Evolutionary conservation across 306 rosid species (phyloP).

Genomic region (Adenanthera pavonina): DNA sequence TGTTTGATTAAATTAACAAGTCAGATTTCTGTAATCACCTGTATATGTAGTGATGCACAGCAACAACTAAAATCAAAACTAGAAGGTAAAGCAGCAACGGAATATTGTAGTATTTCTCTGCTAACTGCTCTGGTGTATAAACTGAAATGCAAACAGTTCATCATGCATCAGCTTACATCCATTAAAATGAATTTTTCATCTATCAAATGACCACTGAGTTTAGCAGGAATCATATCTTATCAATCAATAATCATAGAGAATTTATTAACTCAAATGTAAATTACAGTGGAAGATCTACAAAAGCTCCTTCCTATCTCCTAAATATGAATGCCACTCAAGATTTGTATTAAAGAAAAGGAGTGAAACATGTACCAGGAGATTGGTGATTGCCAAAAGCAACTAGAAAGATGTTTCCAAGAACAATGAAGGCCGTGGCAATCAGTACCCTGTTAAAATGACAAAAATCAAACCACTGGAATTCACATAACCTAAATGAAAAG

Average conservation of each 20-base stretch:
- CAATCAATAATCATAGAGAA: conserved; percentile 27
- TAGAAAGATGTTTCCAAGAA: conserved; percentile 89
- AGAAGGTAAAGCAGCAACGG: conserved; percentile 89
- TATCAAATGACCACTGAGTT: neutral
- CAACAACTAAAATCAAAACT: conserved; percentile 77
- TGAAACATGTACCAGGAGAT: conserved; percentile 74
- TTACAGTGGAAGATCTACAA: conserved; percentile 17
- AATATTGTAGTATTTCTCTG: conserved; percentile 84
- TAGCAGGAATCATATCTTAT: conserved; percentile 10
- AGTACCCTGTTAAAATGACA: conserved; percentile 67
- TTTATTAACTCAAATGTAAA: neutral
- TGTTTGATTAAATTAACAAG: conserved; percentile 22
- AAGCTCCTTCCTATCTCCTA: neutral
- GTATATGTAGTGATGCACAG: conserved; percentile 77
- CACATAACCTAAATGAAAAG: conserved; percentile 12
- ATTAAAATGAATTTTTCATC: conserved; percentile 18
- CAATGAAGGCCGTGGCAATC: conserved; percentile 96
- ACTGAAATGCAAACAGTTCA: conserved; percentile 62
- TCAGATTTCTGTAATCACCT: conserved; percentile 55
- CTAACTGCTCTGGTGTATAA: conserved; percentile 93
- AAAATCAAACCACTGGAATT: conserved; percentile 24
- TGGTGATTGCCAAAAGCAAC: conserved; percentile 99
- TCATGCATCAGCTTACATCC: conserved; percentile 35
- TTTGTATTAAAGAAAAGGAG: neutral
- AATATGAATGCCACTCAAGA: neutral